Conservation (phyloP, 176 grass and related monocot species). For the Triticum monococcum region DNA sequence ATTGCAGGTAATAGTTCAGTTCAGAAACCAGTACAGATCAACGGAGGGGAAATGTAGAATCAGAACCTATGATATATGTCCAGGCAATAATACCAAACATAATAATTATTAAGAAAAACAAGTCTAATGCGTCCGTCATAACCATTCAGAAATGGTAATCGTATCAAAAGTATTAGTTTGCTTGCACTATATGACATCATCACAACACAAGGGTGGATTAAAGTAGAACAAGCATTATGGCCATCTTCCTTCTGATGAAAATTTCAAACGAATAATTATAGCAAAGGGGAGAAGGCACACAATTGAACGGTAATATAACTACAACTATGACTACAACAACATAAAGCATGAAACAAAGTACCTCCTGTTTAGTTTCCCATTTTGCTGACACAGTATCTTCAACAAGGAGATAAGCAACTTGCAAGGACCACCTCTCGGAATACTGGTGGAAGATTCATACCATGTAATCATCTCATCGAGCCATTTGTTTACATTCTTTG, state of each 20-base stretch:
- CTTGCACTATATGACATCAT: no score
- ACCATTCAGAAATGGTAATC: no score
- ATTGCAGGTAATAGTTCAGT: no score
- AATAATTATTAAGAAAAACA: no score
- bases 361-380: slow-evolving; percentile 84
- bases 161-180: no score
- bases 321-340: slow-evolving; percentile 13
- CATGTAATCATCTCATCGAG: slow-evolving; percentile 76
- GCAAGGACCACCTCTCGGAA: slow-evolving; percentile 56
- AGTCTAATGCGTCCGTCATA: no score
- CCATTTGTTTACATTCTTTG: slow-evolving; percentile 96
- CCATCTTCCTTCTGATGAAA: background rate
- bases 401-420: slow-evolving; percentile 82
- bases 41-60: no score
- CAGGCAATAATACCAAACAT: no score
- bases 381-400: slow-evolving; percentile 86
- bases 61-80: no score
- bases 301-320: background rate
- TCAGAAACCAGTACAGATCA: no score
- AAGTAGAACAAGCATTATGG: background rate
- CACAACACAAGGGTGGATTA: background rate
- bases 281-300: background rate
- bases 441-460: slow-evolving; percentile 45
- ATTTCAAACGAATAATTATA: background rate
- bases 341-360: slow-evolving; percentile 31